Base-by-base conservation (phyloP, 306 rosid species). In the Ormosia emarginata region DNA sequence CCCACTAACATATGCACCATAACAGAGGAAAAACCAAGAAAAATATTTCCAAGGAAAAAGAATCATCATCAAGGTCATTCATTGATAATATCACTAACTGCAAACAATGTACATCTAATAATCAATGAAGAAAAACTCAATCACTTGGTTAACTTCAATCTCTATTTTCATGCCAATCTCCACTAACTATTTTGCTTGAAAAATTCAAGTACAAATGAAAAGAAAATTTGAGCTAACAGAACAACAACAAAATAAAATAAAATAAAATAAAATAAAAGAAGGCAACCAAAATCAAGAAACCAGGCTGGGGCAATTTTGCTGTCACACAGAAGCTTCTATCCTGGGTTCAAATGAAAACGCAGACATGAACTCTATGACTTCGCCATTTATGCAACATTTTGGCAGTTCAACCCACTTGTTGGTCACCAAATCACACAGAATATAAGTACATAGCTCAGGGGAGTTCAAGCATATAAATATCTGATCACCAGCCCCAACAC, bases 311-410 rank as follows among this genome's bases (percentile, higher is more conserved):
- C 12, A 55, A 55, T 41, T 75, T 59, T 11, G 52, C n/a, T n/a
- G 41, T 91, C 86, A 92, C 3, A 91, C 86, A 71, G 84, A 80
- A 77, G 93, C 98, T 86, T 95, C 99, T 55, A 95, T 93, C 85
- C 99, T 87, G 2, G 99, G 99, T 90, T 95, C 92, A 59, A 95
- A 90, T 15, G 98, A 87, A 82, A 93, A 90, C 17, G 98, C 95
- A 79, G 98, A 93, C 98, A 92, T 88, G 80, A 95, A 95, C 84
- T 93, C 94, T 8, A 88, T 57, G 73, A 89, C 88, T 85, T 87
- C 88, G 43, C 98, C 98, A 72, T 89, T 84, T 8, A 89, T 71
- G 82, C 78, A 82, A 79, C 98, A 93, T 15, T 85, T 90, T 7
- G 94, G 94, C 85, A 95, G 87, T 78, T 90, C 94, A 55, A 72